These are phyloP conservation scores for Pythium plurisporium DNA, from an alignment of 352 stramenopile species.

Conservation along the genomic window DNA sequence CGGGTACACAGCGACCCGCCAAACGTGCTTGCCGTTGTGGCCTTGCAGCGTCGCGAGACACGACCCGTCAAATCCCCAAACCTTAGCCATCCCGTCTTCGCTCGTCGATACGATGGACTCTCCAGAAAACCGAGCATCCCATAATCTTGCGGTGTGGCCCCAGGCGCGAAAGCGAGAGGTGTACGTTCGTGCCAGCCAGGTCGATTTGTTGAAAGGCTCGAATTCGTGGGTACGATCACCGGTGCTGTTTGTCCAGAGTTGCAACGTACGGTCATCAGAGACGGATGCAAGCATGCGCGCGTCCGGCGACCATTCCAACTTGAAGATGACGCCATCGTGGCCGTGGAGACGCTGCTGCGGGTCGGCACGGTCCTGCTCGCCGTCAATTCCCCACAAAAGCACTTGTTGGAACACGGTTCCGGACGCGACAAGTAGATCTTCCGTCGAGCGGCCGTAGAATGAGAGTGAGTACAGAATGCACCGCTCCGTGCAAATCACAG, in stretches of 20 bases:
- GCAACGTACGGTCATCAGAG: slow-evolving; percentile 81
- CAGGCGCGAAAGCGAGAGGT: slow-evolving; percentile 63
- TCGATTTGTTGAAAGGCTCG: slow-evolving; percentile 8
- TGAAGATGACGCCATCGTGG: slow-evolving; percentile 85
- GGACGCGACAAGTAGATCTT: slow-evolving; percentile 67
- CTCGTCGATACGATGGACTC: slow-evolving; percentile 52
- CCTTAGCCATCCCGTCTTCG: slow-evolving; percentile 72
- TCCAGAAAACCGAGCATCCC: slow-evolving; percentile 76
- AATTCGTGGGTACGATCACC: too few relatives aligned
- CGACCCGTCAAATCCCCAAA: slow-evolving; percentile 56
- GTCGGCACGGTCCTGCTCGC: neutral
- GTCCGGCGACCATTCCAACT: slow-evolving; percentile 70
- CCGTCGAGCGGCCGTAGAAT: slow-evolving; percentile 59
- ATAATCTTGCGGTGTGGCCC: slow-evolving; percentile 80
- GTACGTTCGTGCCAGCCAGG: slow-evolving; percentile 25
- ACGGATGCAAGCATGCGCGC: slow-evolving; percentile 69
- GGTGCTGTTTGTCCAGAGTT: slow-evolving; percentile 61
- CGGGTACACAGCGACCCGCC: slow-evolving; percentile 66
- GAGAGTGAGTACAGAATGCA: slow-evolving; percentile 82
- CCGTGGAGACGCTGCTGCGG: slow-evolving; percentile 65
- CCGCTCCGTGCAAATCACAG: slow-evolving; percentile 65
- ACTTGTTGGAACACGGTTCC: slow-evolving; percentile 87
- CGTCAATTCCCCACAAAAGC: slow-evolving; percentile 64
- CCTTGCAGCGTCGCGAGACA: slow-evolving; percentile 74
- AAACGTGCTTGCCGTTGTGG: slow-evolving; percentile 73